phyloP scores from a whole-genome alignment of 1,284 basidiomycete species.

The Gymnopus androsaceus region DNA sequence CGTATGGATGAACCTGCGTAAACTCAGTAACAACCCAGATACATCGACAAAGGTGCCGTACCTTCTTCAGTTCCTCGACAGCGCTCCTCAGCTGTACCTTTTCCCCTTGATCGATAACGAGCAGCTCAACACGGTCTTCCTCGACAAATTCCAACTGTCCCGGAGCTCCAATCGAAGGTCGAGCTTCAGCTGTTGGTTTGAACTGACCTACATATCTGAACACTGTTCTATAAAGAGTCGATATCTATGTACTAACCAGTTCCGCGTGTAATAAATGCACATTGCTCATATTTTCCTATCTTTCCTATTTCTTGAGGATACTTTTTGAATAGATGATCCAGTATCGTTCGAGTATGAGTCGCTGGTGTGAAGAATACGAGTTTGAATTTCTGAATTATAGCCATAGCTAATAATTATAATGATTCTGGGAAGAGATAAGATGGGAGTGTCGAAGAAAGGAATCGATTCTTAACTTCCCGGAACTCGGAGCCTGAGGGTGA shows the following conservation, averaged over 20 bases:
- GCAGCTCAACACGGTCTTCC: constrained; percentile 55
- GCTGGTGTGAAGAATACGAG: constrained; percentile 52
- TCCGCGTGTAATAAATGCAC: constrained; percentile 55
- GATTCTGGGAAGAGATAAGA: too few species aligned
- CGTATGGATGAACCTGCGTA: constrained; percentile 57
- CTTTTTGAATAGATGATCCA: constrained; percentile 45
- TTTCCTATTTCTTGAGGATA: constrained; percentile 48
- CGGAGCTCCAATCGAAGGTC: constrained; percentile 42
- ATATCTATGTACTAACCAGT: constrained; percentile 40
- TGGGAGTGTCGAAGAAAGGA: too few species aligned
- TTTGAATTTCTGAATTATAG: constrained; percentile 34
- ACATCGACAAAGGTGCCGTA: constrained; percentile 25
- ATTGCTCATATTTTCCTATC: constrained; percentile 52
- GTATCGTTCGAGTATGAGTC: constrained; percentile 38
- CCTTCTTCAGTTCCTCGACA: constrained; percentile 48
- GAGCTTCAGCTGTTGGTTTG: constrained; percentile 41
- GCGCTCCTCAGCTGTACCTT: constrained; percentile 40
- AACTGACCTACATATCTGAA: constrained; percentile 45
- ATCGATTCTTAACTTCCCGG: too few species aligned
- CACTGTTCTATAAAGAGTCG: background rate
- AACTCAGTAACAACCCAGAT: background rate
- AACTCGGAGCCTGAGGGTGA: too few species aligned
- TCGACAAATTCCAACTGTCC: constrained; percentile 50
- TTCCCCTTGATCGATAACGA: constrained; percentile 43
- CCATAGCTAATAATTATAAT: too few species aligned